phyloP scores from a whole-genome alignment of 768 basidiomycete genomes.

The Tephrocybe sp. region DNA sequence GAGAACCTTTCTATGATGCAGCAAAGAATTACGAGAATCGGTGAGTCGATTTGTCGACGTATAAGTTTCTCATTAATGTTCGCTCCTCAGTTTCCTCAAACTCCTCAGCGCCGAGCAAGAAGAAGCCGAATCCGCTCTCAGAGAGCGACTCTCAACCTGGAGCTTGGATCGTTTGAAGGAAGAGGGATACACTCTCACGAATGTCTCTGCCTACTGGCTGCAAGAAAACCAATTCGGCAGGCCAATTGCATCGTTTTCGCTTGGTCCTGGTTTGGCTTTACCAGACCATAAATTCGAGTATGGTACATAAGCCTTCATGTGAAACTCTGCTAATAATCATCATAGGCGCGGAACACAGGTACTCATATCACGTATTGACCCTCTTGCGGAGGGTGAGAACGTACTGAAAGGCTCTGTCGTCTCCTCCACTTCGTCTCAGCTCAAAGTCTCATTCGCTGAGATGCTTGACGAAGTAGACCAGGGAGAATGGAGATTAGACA shows the following conservation, averaged over 20 bases:
- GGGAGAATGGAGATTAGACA: slow-evolving; percentile 65
- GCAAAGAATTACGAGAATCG: slow-evolving; percentile 52
- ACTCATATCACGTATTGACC: slow-evolving; percentile 61
- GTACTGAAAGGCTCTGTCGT: slow-evolving; percentile 57
- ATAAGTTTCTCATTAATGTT: not conserved
- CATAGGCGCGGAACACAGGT: slow-evolving; percentile 71
- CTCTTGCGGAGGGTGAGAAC: slow-evolving; percentile 43
- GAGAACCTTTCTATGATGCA: slow-evolving; percentile 46
- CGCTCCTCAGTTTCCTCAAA: slow-evolving; percentile 36
- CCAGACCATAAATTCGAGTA: slow-evolving; percentile 73
- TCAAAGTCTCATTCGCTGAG: slow-evolving; percentile 59
- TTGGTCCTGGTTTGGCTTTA: slow-evolving; percentile 61
- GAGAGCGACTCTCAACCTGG: slow-evolving; percentile 69
- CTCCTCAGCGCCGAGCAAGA: slow-evolving; percentile 62
- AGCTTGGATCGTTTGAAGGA: slow-evolving; percentile 51
- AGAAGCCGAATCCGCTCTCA: slow-evolving; percentile 57
- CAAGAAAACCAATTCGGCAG: slow-evolving; percentile 60
- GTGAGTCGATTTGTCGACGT: slow-evolving; percentile 29
- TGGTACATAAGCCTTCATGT: slow-evolving; percentile 21
- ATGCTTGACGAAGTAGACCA: slow-evolving; percentile 37
- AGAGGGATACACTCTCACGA: slow-evolving; percentile 75
- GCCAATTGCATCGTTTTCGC: slow-evolving; percentile 61
- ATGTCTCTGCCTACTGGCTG: slow-evolving; percentile 66
- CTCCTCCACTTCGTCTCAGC: slow-evolving; percentile 43
- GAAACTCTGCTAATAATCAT: not conserved